Evolutionary conservation across 257 asterid genomes (phyloP).

Genomic region (Nicotiana otophora): DNA sequence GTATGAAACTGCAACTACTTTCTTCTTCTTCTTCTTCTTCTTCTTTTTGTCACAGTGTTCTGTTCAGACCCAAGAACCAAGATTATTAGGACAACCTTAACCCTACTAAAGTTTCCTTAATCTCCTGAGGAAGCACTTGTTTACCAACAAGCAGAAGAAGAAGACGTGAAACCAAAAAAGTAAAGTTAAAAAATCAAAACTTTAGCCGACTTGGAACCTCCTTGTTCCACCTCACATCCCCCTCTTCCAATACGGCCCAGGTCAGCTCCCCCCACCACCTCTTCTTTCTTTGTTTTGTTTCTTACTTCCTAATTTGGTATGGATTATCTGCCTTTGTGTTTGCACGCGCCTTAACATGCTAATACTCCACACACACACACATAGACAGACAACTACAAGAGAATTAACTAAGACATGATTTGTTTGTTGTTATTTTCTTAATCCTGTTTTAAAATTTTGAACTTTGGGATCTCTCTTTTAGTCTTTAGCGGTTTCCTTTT

Average conservation of each 20-base stretch:
- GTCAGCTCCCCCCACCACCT: conserved; percentile 7
- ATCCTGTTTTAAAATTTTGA: not conserved
- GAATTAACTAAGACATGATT: not conserved
- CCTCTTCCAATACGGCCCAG: not conserved
- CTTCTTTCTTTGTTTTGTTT: not conserved
- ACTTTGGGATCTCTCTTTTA: not conserved
- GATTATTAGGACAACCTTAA: not conserved
- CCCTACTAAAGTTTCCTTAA: not conserved
- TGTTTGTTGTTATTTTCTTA: too few species aligned
- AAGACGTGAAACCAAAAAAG: not conserved
- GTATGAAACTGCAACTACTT: not conserved
- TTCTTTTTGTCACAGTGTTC: not conserved
- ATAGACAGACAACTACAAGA: not conserved
- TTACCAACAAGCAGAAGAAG: too few species aligned
- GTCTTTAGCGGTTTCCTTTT: not conserved
- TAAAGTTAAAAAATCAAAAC: not conserved
- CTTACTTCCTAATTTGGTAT: not conserved
- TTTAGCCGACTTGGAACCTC: conserved; percentile 6
- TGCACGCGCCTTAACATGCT: not conserved
- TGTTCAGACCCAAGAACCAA: not conserved
- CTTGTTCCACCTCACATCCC: conserved; percentile 6
- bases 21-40: not conserved
- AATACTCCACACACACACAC: not conserved
- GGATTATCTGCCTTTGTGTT: not conserved
- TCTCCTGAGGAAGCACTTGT: not conserved